Evolutionary conservation across 129 eudicot genomes (phyloP).

Genomic region (Flaveria trinervia): DNA sequence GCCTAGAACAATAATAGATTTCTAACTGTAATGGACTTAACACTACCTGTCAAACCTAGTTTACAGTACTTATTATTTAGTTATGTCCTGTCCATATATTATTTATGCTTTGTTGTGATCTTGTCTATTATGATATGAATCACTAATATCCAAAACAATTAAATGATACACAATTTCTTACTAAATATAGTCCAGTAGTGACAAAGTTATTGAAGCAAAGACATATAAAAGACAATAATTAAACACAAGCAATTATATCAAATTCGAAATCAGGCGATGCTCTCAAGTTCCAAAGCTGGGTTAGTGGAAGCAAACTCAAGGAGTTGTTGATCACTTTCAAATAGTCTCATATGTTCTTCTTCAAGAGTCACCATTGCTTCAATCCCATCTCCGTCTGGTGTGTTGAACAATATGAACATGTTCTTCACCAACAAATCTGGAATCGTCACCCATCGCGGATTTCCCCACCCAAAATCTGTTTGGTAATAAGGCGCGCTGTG

Average conservation of each 20-base stretch:
- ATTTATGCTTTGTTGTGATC: too few species aligned
- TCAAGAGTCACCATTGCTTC: conserved; percentile 31
- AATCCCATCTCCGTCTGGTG: conserved; percentile 18
- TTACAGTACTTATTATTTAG: too few species aligned
- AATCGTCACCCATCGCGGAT: conserved; percentile 22
- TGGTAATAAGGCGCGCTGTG: conserved; percentile 1
- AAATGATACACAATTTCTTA: too few species aligned
- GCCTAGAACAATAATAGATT: too few species aligned
- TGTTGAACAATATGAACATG: conserved; percentile 15
- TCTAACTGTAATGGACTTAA: too few species aligned
- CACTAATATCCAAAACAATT: too few species aligned
- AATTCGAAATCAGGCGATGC: too few species aligned
- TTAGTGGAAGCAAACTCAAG: neutral
- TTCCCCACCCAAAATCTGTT: conserved; percentile 19
- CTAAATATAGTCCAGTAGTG: neutral
- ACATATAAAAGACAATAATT: neutral
- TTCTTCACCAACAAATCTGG: conserved; percentile 25
- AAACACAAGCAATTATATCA: neutral
- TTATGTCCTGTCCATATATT: too few species aligned
- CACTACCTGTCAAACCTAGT: too few species aligned
- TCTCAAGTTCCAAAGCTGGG: too few species aligned
- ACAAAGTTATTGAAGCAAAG: neutral
- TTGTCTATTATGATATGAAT: too few species aligned
- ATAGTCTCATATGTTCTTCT: conserved; percentile 17
- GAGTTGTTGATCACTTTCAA: neutral